Percentiles rank a stretch among this genome's conserved stretches.
Evolutionary conservation across 1,139 yeast genomes (phyloP).

Genomic region (Saccharomyces uvarum): DNA sequence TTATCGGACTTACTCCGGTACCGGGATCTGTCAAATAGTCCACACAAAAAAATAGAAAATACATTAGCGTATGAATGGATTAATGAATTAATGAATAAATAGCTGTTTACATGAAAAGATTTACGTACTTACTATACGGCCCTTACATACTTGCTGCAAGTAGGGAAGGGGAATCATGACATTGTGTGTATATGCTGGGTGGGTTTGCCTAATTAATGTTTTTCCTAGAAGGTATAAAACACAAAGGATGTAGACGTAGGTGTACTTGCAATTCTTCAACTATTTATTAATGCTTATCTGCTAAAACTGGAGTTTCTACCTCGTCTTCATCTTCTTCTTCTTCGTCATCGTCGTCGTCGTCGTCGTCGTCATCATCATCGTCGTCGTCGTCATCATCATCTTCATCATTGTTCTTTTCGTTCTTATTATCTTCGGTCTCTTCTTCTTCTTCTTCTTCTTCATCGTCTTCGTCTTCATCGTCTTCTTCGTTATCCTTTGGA

Average conservation of each 20-base stretch:
- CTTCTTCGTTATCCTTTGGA: constrained; percentile 79
- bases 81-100: not conserved
- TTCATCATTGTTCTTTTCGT: constrained; percentile 34
- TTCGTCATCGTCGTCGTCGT: constrained; percentile 36
- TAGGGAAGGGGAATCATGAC: not conserved
- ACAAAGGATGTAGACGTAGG: not conserved
- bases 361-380: constrained; percentile 39
- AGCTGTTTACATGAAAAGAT: not conserved
- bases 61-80: not conserved
- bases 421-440: constrained; percentile 30
- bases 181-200: not conserved
- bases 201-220: not conserved
- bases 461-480: constrained; percentile 59
- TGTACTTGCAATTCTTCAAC: not conserved
- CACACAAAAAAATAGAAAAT: not conserved
- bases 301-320: not conserved
- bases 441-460: constrained; percentile 41
- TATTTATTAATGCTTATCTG: not conserved
- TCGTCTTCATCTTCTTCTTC: constrained; percentile 24
- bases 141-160: not conserved
- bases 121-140: not conserved
- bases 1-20: constrained; percentile 2
- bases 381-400: constrained; percentile 38
- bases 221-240: not conserved
- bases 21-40: not conserved